Evolutionary conservation across 2,329 filamentous ascomycete genomes (phyloP).

Genomic region (Tolypocladium nubicola): DNA sequence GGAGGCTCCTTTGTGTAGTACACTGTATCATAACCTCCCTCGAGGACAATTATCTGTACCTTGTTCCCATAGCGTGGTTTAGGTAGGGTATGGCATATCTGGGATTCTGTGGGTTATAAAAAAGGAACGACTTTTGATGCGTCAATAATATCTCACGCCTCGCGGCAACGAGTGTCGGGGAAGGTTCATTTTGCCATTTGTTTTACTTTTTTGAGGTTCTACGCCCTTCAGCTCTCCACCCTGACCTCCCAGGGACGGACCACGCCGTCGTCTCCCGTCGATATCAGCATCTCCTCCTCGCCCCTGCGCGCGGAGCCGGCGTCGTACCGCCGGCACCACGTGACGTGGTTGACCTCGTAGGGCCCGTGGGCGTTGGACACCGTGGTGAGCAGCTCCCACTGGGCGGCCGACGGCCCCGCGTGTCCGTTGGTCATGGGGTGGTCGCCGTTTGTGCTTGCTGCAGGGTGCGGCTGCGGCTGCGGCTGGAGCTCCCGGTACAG

Average conservation of each 20-base stretch:
- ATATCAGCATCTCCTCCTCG: constrained; percentile 75
- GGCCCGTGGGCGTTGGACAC: constrained; percentile 72
- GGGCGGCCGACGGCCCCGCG: constrained; percentile 1
- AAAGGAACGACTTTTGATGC: background rate
- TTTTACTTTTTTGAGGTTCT: background rate
- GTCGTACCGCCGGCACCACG: constrained; percentile 76
- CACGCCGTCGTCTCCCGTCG: constrained; percentile 84
- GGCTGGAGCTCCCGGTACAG: constrained; percentile 58
- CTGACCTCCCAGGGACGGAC: constrained; percentile 72
- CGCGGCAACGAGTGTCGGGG: background rate
- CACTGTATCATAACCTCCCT: constrained; percentile 6
- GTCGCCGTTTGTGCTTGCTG: constrained; percentile 5
- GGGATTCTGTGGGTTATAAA: background rate
- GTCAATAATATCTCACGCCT: background rate
- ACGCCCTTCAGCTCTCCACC: background rate
- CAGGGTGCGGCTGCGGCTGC: constrained; percentile 7
- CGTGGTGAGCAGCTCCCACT: constrained; percentile 62
- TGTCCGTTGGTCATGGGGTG: background rate
- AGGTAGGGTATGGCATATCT: constrained; percentile 3
- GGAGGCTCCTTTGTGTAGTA: constrained; percentile 5
- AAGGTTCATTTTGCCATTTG: background rate
- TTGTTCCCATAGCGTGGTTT: constrained; percentile 2
- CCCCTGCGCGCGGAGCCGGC: constrained; percentile 41
- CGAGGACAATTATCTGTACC: constrained; percentile 3
- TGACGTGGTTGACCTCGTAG: constrained; percentile 87